Percentiles rank a stretch among this genome's conserved stretches.
Conservation (phyloP, 2,329 filamentous ascomycete genomes). For the Alternaria panax region DNA sequence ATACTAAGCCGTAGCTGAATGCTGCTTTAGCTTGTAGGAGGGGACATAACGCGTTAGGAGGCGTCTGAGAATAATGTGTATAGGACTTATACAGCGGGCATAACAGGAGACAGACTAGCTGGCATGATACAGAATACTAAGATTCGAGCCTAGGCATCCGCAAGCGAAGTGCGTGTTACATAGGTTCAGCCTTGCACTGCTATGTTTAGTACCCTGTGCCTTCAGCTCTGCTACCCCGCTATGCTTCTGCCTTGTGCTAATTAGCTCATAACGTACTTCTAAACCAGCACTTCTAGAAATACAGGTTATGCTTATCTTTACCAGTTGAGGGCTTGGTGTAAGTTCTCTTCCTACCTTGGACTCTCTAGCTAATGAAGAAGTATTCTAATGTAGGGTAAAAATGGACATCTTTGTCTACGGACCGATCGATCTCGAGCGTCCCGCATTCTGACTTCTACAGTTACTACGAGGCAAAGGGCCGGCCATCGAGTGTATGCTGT, state of each 20-base stretch:
- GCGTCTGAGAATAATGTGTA: too few species aligned
- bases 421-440: background rate
- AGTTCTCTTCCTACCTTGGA: background rate
- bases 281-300: background rate
- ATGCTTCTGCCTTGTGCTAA: background rate
- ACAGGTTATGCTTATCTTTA: background rate
- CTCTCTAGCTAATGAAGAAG: background rate
- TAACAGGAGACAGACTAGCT: too few species aligned
- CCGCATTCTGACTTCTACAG: background rate
- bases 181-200: conserved; percentile 1
- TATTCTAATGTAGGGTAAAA: background rate
- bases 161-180: too few species aligned
- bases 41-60: too few species aligned
- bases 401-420: background rate
- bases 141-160: too few species aligned
- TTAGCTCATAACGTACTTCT: background rate
- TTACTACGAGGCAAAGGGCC: background rate
- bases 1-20: background rate
- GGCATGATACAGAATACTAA: too few species aligned
- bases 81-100: too few species aligned
- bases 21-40: background rate
- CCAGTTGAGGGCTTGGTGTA: background rate
- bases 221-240: background rate
- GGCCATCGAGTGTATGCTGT: conserved; percentile 16
- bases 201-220: background rate